These are phyloP conservation scores for Mycocentrospora acerina DNA, from an alignment of 2,329 filamentous ascomycete species.

Conservation along the genomic window DNA sequence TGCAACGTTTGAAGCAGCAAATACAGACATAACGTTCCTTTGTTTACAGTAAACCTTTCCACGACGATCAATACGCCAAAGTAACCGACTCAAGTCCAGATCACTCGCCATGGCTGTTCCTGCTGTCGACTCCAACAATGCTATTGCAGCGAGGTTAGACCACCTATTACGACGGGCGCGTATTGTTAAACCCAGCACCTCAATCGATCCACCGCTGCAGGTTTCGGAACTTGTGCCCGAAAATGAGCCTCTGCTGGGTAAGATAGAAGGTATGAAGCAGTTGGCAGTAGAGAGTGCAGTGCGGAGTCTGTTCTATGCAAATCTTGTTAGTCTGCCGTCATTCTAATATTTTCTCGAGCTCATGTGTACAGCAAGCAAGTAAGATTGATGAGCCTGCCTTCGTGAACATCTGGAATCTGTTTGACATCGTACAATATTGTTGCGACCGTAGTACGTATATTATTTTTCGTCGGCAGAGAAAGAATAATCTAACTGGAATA, in stretches of 20 bases:
- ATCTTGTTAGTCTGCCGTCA: conserved; percentile 62
- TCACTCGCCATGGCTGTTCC: conserved; percentile 28
- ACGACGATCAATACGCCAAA: too few species aligned
- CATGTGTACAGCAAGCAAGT: conserved; percentile 62
- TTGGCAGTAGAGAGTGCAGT: conserved; percentile 80
- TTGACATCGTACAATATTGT: conserved; percentile 87
- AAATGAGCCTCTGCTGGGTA: conserved; percentile 28
- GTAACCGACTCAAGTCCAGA: neutral
- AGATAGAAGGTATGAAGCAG: conserved; percentile 49
- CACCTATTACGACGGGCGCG: conserved; percentile 45
- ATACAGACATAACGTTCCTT: too few species aligned
- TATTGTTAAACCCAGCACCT: conserved; percentile 41
- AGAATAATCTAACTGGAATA: conserved; percentile 21
- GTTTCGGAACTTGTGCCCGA: conserved; percentile 41
- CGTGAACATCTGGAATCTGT: conserved; percentile 84
- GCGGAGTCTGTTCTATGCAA: conserved; percentile 74
- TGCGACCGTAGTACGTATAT: conserved; percentile 72
- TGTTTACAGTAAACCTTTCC: too few species aligned
- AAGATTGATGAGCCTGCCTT: conserved; percentile 77
- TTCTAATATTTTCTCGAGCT: conserved; percentile 4
- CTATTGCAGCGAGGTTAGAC: conserved; percentile 38
- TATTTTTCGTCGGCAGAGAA: conserved; percentile 32
- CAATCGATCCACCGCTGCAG: conserved; percentile 50
- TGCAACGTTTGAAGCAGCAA: too few species aligned
- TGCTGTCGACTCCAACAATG: conserved; percentile 24